Evolutionary conservation across 2,329 filamentous ascomycete genomes (phyloP).

Genomic region (Achaetomium macrosporum): DNA sequence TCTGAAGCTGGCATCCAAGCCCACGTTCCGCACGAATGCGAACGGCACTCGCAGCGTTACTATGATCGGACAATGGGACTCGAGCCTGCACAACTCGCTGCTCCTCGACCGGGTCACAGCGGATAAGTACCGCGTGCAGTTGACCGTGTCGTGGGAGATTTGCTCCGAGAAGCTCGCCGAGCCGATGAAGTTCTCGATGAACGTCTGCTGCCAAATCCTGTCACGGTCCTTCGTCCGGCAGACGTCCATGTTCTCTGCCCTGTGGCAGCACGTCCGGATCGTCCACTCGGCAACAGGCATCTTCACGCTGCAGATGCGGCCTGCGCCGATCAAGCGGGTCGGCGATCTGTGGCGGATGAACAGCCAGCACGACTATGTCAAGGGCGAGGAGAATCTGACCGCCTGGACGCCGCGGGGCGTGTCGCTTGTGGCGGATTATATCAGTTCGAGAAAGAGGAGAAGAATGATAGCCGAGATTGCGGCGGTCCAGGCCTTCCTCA

Average conservation of each 20-base stretch:
- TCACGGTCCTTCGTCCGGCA: slow-evolving; percentile 80
- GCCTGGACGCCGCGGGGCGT: slow-evolving; percentile 87
- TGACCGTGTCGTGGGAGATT: slow-evolving; percentile 82
- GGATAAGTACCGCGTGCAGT: slow-evolving; percentile 88
- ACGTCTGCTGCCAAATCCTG: slow-evolving; percentile 76
- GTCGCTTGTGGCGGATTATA: slow-evolving; percentile 83
- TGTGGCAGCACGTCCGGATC: slow-evolving; percentile 80
- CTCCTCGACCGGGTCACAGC: slow-evolving; percentile 87
- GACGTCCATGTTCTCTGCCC: slow-evolving; percentile 75
- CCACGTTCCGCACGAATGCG: slow-evolving; percentile 74
- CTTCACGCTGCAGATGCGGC: slow-evolving; percentile 80
- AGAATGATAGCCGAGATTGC: slow-evolving; percentile 74
- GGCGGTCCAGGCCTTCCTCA: slow-evolving; percentile 61
- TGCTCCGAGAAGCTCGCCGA: slow-evolving; percentile 76
- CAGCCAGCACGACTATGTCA: slow-evolving; percentile 90
- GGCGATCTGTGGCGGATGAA: slow-evolving; percentile 96
- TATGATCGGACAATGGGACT: slow-evolving; percentile 93
- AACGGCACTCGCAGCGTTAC: slow-evolving; percentile 87
- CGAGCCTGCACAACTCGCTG: slow-evolving; percentile 84
- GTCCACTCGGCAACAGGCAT: slow-evolving; percentile 82
- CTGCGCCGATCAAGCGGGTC: slow-evolving; percentile 82
- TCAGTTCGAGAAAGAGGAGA: slow-evolving; percentile 66
- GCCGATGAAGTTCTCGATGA: slow-evolving; percentile 79
- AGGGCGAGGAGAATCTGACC: slow-evolving; percentile 81
- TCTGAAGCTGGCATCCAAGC: slow-evolving; percentile 70